Evolutionary conservation across 1,284 basidiomycete species (phyloP), one percentile per base, ranked within the genome.

Genomic region (Sphagnurus paluster): DNA sequence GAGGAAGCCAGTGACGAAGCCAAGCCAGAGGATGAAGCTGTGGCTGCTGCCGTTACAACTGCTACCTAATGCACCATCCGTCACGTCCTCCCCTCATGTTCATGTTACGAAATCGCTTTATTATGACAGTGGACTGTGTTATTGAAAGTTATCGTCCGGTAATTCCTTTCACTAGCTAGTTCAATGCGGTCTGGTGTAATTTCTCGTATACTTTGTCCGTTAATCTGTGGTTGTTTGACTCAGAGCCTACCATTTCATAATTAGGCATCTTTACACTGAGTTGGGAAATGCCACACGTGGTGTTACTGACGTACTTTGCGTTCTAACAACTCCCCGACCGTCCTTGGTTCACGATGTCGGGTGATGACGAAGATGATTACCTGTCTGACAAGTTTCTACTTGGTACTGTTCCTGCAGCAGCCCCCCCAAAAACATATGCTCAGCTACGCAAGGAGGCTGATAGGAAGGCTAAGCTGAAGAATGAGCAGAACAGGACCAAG

Each of bases 301-400:
- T 14, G 19, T 14, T 25, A 17, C n/a, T 9, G n/a, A n/a, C n/a
- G n/a, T n/a, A n/a, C n/a, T n/a, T n/a, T n/a, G n/a, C n/a, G n/a
- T n/a, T n/a, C n/a, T n/a, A n/a, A n/a, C 29, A 11, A 32, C 4
- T 32, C 16, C 29, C 7, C 25, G n/a, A 26, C 25, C 25, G 25
- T 11, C 25, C 7, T 34, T 55, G 42, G 49, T 57, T 54, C 34
- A 42, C 44, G 47, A 84, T 82, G 80, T 80, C 82, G 35, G 70
- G 69, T 52, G 83, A 81, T 57, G 86, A 89, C 57, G 87, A 87
- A 54, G 87, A 87, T 53, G 87, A 92, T 68, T 92, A 92, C 59
- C 76, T 92, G 39, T 90, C 88, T 11, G 87, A 90, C 71, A 91
- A 89, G 60, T 92, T 90, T 63, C 72, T 92, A 10, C 53, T 76